A percentile compares a stretch with the other conserved stretches of the same genome.
Evolutionary conservation across 176 grass and related monocot species (phyloP).

Genomic region (Phoenix dactylifera): DNA sequence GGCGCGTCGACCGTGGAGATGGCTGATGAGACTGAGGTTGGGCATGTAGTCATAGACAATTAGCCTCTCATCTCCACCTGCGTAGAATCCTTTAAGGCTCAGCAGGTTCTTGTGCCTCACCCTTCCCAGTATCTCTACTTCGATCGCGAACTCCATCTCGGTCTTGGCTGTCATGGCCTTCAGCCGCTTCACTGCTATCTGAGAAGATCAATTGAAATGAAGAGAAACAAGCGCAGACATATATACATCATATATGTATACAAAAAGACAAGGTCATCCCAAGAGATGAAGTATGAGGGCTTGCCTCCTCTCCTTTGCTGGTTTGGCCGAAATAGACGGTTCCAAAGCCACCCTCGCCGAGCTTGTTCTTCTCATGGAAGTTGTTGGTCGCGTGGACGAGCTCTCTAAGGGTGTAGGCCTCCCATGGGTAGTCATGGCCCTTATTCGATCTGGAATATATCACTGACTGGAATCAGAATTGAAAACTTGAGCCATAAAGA

Average conservation of each 20-base stretch:
- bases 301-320: slow-evolving; percentile 47
- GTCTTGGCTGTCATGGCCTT: slow-evolving; percentile 63
- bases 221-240: too few relatives aligned
- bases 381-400: slow-evolving; percentile 55
- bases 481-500: too few relatives aligned
- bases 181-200: slow-evolving; percentile 71
- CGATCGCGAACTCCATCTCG: slow-evolving; percentile 76
- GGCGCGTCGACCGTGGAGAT: slow-evolving; percentile 42
- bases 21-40: slow-evolving; percentile 63
- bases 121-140: slow-evolving; percentile 71
- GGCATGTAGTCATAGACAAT: slow-evolving; percentile 92
- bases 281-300: too few relatives aligned
- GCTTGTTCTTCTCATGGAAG: slow-evolving; percentile 47
- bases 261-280: too few relatives aligned
- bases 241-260: too few relatives aligned
- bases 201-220: too few relatives aligned
- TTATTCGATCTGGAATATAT: neutral
- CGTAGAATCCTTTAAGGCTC: slow-evolving; percentile 60
- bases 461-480: too few relatives aligned
- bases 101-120: slow-evolving; percentile 64
- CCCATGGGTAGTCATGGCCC: slow-evolving; percentile 61
- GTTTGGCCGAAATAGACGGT: slow-evolving; percentile 26
- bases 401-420: slow-evolving; percentile 58
- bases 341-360: slow-evolving; percentile 25
- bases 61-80: slow-evolving; percentile 50